Evolutionary conservation across 768 basidiomycete genomes (phyloP), one percentile per base, ranked within the genome.

Genomic region (Amanita phalloides): DNA sequence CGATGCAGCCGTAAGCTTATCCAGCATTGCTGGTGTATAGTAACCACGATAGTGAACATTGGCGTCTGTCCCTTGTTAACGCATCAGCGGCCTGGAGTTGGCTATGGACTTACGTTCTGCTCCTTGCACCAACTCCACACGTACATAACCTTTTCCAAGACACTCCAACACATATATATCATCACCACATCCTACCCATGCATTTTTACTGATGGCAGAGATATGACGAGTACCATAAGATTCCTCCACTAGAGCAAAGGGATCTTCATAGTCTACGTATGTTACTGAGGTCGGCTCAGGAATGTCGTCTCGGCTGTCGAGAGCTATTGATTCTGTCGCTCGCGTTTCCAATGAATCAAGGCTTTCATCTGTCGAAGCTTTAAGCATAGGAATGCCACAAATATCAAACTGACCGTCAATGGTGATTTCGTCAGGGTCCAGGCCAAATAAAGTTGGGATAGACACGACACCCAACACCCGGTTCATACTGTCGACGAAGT

Each of bases 101-200:
- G 49, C 36, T 23, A 23, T 17, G 13, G 7, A 51, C 25, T 53
- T 51, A 71, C 73, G 66, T 60, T 67, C 63, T 48, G 48, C 13
- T 2, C 60, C 69, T 45, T 66, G 49, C 1, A 63, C 58, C 3
- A 71, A 75, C 53, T 81, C 77, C 11, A 92, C 70, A 38, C 81
- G 79, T 46, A 92, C 68, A 58, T 76, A 73, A 1, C 90, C 89
- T 55, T 74, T 76, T 10, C 78, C 79, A n/a, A 88, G 64, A 55
- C 83, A 82, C 60, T 90, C 86, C 2, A 94, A 70, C 6, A 94
- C 76, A 63, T 84, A 87, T 13, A 79, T 64, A 33, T 81, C 74
- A 3, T 72, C 69, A 6, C 90, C 88, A 58, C 87, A 90, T 2
- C 79, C 79, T 6, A 95, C 84, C 92, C 92, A 92, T 4, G 86